Conservation (phyloP, 2,329 filamentous ascomycete genomes). For the Stagonosporopsis tanaceti region DNA sequence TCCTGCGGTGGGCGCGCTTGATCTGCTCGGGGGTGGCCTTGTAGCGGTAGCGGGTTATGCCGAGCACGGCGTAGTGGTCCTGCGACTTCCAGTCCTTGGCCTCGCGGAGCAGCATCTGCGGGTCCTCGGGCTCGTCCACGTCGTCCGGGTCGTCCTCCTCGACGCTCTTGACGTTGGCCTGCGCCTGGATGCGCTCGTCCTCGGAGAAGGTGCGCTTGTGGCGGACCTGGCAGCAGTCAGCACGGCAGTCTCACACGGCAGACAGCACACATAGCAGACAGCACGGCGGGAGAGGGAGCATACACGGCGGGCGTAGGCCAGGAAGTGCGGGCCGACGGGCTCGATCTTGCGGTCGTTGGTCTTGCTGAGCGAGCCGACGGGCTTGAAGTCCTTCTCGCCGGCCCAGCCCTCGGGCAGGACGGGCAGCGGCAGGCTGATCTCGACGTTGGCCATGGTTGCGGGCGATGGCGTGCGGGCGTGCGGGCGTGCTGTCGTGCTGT, state of each 20-base stretch:
- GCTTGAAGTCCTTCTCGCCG: slow-evolving; percentile 91
- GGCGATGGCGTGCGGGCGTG: slow-evolving; percentile 1
- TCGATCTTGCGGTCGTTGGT: slow-evolving; percentile 89
- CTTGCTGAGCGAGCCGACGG: slow-evolving; percentile 76
- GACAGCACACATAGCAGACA: no score
- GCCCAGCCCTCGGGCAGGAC: slow-evolving; percentile 81
- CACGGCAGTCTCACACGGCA: not conserved
- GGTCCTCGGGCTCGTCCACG: slow-evolving; percentile 92
- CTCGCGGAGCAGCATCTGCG: slow-evolving; percentile 87
- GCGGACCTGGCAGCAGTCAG: slow-evolving; percentile 63
- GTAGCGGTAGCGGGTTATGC: slow-evolving; percentile 89
- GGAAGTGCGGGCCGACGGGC: slow-evolving; percentile 95
- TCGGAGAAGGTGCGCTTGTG: slow-evolving; percentile 98
- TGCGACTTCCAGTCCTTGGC: slow-evolving; percentile 99
- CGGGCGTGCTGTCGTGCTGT: slow-evolving; percentile 15
- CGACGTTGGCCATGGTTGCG: slow-evolving; percentile 68
- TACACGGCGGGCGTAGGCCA: slow-evolving; percentile 94
- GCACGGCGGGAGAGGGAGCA: slow-evolving; percentile 27
- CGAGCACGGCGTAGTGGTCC: slow-evolving; percentile 97
- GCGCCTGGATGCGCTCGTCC: slow-evolving; percentile 96
- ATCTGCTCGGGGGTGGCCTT: slow-evolving; percentile 97
- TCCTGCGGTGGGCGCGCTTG: slow-evolving; percentile 98
- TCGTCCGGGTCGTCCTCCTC: slow-evolving; percentile 91
- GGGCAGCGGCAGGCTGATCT: slow-evolving; percentile 73
- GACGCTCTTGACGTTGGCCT: slow-evolving; percentile 93